phyloP scores from a whole-genome alignment of 2,329 filamentous ascomycete species.

The Fusarium cicatricum region DNA sequence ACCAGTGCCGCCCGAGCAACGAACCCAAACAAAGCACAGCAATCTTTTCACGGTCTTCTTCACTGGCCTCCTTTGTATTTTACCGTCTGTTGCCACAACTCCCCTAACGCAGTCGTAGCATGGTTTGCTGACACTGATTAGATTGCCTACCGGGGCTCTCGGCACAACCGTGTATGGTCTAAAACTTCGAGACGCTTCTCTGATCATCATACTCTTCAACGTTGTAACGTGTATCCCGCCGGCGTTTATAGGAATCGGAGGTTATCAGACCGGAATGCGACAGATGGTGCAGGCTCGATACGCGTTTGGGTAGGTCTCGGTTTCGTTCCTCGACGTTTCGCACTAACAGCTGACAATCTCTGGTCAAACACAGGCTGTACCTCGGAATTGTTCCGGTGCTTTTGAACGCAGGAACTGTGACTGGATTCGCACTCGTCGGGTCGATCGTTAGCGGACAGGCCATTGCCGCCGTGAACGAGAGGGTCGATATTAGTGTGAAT shows the following conservation, averaged over 20 bases:
- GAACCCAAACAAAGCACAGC: slow-evolving; percentile 61
- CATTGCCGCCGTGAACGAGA: slow-evolving; percentile 56
- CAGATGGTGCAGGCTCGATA: slow-evolving; percentile 70
- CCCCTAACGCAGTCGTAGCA: background rate
- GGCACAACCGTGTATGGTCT: slow-evolving; percentile 63
- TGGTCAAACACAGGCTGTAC: slow-evolving; percentile 49
- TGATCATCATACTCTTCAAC: slow-evolving; percentile 68
- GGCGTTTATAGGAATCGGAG: slow-evolving; percentile 63
- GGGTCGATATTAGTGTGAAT: slow-evolving; percentile 55
- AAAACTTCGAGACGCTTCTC: slow-evolving; percentile 61
- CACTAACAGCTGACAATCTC: slow-evolving; percentile 9
- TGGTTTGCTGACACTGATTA: slow-evolving; percentile 35
- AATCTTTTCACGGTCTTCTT: slow-evolving; percentile 70
- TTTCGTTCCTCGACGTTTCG: background rate
- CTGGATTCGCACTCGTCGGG: slow-evolving; percentile 65
- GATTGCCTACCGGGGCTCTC: slow-evolving; percentile 66
- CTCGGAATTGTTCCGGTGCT: slow-evolving; percentile 60
- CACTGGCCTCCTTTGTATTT: slow-evolving; percentile 62
- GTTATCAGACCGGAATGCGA: slow-evolving; percentile 64
- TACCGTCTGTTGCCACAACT: slow-evolving; percentile 57
- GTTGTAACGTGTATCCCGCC: slow-evolving; percentile 62
- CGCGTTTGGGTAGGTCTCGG: slow-evolving; percentile 57
- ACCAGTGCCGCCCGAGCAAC: slow-evolving; percentile 62
- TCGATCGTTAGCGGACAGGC: slow-evolving; percentile 64
- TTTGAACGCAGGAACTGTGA: slow-evolving; percentile 64